Conservation (phyloP, 2,329 filamentous ascomycete species). For the Aspergillus viridinutans region DNA sequence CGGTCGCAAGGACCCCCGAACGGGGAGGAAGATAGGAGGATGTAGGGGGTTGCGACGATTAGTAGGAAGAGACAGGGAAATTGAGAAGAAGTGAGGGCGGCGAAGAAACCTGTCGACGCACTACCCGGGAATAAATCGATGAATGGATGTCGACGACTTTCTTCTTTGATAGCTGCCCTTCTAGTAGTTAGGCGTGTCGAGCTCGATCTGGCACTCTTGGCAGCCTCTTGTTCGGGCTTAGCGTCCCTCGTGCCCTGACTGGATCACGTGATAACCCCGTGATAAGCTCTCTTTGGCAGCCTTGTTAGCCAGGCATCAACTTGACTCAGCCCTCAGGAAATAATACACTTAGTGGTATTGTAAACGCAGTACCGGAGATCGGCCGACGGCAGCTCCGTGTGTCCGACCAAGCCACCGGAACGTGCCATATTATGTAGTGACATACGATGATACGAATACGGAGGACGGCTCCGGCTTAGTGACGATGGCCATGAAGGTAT, state of each 20-base stretch:
- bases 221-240: slow-evolving; percentile 4
- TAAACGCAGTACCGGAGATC: not conserved
- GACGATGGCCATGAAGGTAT: not conserved
- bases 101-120: slow-evolving; percentile 19
- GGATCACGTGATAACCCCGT: not conserved
- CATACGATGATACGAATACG: too few species aligned
- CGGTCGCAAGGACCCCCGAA: slow-evolving; percentile 48
- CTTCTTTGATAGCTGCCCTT: not conserved
- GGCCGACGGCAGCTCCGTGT: not conserved
- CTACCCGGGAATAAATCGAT: not conserved
- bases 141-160: not conserved
- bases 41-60: slow-evolving; percentile 11
- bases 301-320: not conserved
- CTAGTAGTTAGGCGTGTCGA: slow-evolving; percentile 2
- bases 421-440: too few species aligned
- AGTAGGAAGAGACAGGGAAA: slow-evolving; percentile 5
- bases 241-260: slow-evolving; percentile 2
- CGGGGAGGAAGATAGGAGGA: slow-evolving; percentile 23
- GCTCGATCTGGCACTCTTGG: slow-evolving; percentile 18
- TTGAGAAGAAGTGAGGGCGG: slow-evolving; percentile 11
- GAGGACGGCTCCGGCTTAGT: too few species aligned
- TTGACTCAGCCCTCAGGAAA: not conserved
- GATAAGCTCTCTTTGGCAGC: not conserved
- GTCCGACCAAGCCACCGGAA: not conserved
- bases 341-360: not conserved